Conservation (phyloP, 2,329 filamentous ascomycete genomes). For the Fusarium irregulare region DNA sequence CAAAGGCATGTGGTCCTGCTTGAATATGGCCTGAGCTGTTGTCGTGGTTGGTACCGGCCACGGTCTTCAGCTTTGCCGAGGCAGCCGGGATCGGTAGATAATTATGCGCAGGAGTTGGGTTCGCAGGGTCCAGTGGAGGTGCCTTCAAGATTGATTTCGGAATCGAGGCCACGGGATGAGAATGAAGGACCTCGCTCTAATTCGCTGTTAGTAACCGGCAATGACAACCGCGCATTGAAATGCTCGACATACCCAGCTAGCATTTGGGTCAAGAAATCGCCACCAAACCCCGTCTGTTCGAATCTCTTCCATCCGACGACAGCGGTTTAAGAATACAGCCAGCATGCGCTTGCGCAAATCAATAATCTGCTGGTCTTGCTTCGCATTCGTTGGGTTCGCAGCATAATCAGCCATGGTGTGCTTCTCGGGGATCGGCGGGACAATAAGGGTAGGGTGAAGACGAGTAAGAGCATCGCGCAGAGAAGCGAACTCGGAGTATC, state of each 20-base stretch:
- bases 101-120: conserved; percentile 85
- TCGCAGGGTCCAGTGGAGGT: conserved; percentile 94
- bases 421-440: conserved; percentile 98
- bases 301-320: conserved; percentile 90
- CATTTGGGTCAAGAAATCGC: conserved; percentile 97
- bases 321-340: conserved; percentile 93
- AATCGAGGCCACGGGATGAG: conserved; percentile 88
- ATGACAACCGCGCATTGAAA: neutral
- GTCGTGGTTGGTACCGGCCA: conserved; percentile 53
- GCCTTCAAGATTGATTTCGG: conserved; percentile 95
- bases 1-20: conserved; percentile 69
- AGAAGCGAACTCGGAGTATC: conserved; percentile 97
- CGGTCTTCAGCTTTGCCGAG: conserved; percentile 85
- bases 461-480: conserved; percentile 88
- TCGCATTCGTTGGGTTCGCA: conserved; percentile 96
- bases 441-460: conserved; percentile 92
- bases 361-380: conserved; percentile 96
- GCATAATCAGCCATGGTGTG: conserved; percentile 99
- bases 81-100: conserved; percentile 87
- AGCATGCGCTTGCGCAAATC: conserved; percentile 97
- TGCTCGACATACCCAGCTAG: conserved; percentile 82
- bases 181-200: conserved; percentile 93
- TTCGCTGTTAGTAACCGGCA: conserved; percentile 31
- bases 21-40: conserved; percentile 53
- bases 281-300: conserved; percentile 95